Conservation (phyloP, 139 green algal species). For the Tetratostichococcus sp. region DNA sequence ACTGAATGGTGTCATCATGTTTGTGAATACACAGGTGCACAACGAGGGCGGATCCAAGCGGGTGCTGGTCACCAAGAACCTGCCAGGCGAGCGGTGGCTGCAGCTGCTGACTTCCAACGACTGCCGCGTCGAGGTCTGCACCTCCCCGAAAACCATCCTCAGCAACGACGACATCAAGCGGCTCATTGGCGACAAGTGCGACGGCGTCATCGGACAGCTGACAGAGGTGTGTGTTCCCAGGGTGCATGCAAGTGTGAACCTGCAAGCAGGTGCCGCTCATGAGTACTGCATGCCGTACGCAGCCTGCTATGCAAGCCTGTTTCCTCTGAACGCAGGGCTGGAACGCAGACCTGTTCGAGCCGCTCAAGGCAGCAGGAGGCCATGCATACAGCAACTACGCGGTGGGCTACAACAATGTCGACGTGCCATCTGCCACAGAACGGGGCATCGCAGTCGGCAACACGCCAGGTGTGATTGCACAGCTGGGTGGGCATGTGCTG, state of each 20-base stretch:
- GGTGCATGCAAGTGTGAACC: too few species aligned
- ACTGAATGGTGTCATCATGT: too few species aligned
- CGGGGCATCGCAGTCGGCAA: constrained; percentile 93
- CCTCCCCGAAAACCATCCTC: constrained; percentile 80
- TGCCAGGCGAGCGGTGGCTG: constrained; percentile 90
- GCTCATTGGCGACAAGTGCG: constrained; percentile 84
- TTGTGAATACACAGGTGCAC: constrained; percentile 62
- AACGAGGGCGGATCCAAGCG: constrained; percentile 77
- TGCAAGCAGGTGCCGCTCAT: neutral
- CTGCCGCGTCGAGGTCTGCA: constrained; percentile 67
- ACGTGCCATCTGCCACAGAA: constrained; percentile 81
- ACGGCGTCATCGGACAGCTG: constrained; percentile 97
- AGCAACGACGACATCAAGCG: constrained; percentile 75
- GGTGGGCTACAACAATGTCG: constrained; percentile 98
- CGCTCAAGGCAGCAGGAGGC: constrained; percentile 81
- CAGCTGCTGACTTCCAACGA: constrained; percentile 67
- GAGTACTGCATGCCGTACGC: neutral
- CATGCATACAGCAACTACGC: constrained; percentile 95
- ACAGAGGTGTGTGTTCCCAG: constrained; percentile 67
- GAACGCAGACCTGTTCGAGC: constrained; percentile 83
- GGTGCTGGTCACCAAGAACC: constrained; percentile 94
- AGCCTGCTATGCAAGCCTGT: neutral
- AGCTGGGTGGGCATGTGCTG: too few species aligned
- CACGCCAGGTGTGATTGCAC: constrained; percentile 74
- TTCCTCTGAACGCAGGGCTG: constrained; percentile 88